Percentiles rank a stretch among this genome's conserved stretches.
Evolutionary conservation across 2,329 filamentous ascomycete species (phyloP).

Genomic region (Trichophyton schoenleinii): DNA sequence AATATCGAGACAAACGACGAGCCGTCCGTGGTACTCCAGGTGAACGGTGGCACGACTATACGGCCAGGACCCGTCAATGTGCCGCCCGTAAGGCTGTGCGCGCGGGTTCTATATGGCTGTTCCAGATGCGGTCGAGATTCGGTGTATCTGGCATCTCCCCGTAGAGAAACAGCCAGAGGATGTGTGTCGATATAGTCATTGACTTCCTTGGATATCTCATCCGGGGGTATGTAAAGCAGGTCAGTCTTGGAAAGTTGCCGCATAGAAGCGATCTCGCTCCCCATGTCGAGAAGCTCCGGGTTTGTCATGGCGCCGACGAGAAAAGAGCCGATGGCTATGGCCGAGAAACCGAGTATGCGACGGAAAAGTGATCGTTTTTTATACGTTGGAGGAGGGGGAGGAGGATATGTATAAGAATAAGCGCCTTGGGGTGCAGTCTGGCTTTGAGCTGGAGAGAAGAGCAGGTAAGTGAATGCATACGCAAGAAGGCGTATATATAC

Average conservation of each 20-base stretch:
- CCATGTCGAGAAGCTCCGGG: constrained; percentile 17
- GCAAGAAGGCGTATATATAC: background rate
- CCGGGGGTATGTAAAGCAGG: constrained; percentile 47
- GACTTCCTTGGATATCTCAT: constrained; percentile 44
- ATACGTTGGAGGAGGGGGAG: constrained; percentile 7
- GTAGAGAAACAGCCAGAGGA: constrained; percentile 58
- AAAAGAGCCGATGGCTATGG: constrained; percentile 26
- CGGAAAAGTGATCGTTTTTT: constrained; percentile 22
- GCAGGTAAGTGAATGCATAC: no score
- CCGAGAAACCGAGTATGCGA: constrained; percentile 26
- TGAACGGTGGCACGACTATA: constrained; percentile 68
- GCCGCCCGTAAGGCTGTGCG: constrained; percentile 69
- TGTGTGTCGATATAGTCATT: constrained; percentile 64
- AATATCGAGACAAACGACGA: constrained; percentile 51
- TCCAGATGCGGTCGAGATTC: constrained; percentile 81
- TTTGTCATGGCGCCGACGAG: constrained; percentile 21
- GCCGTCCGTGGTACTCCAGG: constrained; percentile 63
- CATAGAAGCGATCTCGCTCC: constrained; percentile 26
- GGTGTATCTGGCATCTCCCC: constrained; percentile 51
- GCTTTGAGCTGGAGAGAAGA: background rate
- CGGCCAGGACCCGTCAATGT: constrained; percentile 62
- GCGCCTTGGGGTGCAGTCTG: background rate
- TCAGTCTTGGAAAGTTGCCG: constrained; percentile 52
- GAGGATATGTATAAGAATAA: background rate
- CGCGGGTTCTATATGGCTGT: constrained; percentile 57